A percentile compares a stretch with the other conserved stretches of the same genome.
Evolutionary conservation across 805 yeast genomes (phyloP).

Genomic region (Crinitomyces ghanaensis): DNA sequence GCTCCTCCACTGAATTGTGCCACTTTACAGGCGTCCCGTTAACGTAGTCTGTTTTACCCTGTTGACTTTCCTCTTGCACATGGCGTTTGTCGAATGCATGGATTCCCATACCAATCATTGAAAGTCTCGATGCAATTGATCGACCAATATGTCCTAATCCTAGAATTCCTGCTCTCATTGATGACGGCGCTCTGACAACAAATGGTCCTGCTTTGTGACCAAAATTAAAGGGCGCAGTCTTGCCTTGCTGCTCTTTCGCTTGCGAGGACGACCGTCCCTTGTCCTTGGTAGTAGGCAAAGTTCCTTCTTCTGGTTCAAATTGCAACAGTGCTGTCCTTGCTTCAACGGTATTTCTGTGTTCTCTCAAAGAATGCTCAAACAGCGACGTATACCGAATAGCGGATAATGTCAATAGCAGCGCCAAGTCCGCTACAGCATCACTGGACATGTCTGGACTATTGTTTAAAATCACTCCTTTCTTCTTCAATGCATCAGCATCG

Average conservation of each 20-base stretch:
- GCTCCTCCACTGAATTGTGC: slow-evolving; percentile 34
- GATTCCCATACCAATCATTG: slow-evolving; percentile 52
- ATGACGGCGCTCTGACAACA: slow-evolving; percentile 39
- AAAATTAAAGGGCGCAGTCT: slow-evolving; percentile 1
- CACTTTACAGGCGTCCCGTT: slow-evolving; percentile 34
- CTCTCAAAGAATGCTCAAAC: slow-evolving; percentile 34
- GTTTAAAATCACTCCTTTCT: slow-evolving; percentile 41
- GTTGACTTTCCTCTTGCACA: slow-evolving; percentile 28
- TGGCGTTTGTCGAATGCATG: slow-evolving; percentile 52
- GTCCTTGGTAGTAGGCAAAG: slow-evolving; percentile 2
- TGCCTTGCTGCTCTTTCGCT: slow-evolving; percentile 3
- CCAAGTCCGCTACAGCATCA: slow-evolving; percentile 64
- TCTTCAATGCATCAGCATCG: slow-evolving; percentile 33
- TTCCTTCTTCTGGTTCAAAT: slow-evolving; percentile 10
- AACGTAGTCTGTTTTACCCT: slow-evolving; percentile 15
- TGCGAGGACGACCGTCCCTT: neutral
- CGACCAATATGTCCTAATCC: slow-evolving; percentile 74
- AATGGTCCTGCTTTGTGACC: slow-evolving; percentile 33
- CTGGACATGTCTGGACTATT: slow-evolving; percentile 44
- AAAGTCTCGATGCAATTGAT: slow-evolving; percentile 45
- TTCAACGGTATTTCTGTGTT: slow-evolving; percentile 33
- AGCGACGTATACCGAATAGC: slow-evolving; percentile 47
- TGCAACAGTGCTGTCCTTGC: slow-evolving; percentile 28
- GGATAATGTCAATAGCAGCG: slow-evolving; percentile 44
- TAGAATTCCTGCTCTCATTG: slow-evolving; percentile 48